Conservation (phyloP, 225 moss, liverwort and hornwort species). For the Sphagnum contortum region DNA sequence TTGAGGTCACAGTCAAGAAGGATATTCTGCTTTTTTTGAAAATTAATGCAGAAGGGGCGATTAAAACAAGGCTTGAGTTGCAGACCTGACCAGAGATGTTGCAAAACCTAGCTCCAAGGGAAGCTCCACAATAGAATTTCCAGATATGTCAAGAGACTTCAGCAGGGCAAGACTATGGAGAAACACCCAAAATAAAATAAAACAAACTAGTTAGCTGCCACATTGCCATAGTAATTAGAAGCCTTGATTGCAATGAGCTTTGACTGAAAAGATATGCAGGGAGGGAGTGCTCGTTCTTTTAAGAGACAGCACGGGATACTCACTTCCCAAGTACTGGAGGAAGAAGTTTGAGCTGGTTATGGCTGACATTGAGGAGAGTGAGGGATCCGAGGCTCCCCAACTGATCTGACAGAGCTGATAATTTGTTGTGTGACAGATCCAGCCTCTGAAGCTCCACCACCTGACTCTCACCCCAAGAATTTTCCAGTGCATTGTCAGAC, state of each 20-base stretch:
- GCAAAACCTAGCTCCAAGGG: slow-evolving; percentile 60
- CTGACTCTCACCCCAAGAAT: slow-evolving; percentile 9
- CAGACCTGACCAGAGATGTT: slow-evolving; percentile 58
- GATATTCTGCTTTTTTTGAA: too few species aligned
- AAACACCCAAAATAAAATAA: slow-evolving; percentile 3
- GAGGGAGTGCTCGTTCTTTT: too few species aligned
- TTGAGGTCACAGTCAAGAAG: too few species aligned
- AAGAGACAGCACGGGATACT: slow-evolving; percentile 6
- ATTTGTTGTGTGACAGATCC: slow-evolving; percentile 75
- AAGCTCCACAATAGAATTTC: slow-evolving; percentile 66
- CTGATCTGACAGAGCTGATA: slow-evolving; percentile 61
- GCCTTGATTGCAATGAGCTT: too few species aligned
- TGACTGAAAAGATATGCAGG: too few species aligned
- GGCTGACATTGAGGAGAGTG: slow-evolving; percentile 73
- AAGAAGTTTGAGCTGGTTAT: slow-evolving; percentile 67
- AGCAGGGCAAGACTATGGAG: slow-evolving; percentile 50
- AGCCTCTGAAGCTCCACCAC: slow-evolving; percentile 90
- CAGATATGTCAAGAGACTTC: slow-evolving; percentile 76
- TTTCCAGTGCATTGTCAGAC: slow-evolving; percentile 1
- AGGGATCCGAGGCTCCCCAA: slow-evolving; percentile 72
- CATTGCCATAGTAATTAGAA: too few species aligned
- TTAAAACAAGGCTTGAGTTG: background rate
- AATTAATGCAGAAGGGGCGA: too few species aligned
- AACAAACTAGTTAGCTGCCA: too few species aligned
- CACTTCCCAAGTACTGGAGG: slow-evolving; percentile 79